phyloP scores from a whole-genome alignment of 208 protist species.

The Crithidia fasciculata region DNA sequence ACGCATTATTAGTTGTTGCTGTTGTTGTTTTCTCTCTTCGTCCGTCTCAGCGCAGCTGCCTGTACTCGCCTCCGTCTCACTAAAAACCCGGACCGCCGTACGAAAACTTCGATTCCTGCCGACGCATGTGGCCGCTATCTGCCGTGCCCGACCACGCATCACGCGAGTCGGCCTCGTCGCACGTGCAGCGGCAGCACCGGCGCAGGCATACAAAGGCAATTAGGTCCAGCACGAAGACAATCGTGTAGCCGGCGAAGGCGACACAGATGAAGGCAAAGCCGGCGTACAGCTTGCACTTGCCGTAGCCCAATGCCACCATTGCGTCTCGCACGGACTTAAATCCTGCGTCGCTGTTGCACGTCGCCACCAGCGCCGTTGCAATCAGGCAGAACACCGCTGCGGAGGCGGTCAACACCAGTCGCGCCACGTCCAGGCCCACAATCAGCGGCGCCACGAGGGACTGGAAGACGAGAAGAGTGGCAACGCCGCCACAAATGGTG shows the following conservation, averaged over 20 bases:
- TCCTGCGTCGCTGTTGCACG: not conserved
- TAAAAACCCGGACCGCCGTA: not conserved
- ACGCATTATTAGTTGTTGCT: not conserved
- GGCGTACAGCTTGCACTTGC: not conserved
- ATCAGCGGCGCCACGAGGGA: not conserved
- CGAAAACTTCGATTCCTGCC: not conserved
- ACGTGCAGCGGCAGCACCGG: not conserved
- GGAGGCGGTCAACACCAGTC: not conserved
- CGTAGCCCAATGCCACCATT: not conserved
- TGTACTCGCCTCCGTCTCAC: not conserved
- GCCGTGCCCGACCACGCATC: not conserved
- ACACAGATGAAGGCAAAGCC: constrained; percentile 1
- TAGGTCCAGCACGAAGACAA: not conserved
- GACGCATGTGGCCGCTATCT: not conserved
- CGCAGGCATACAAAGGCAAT: not conserved
- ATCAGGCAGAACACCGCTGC: not conserved
- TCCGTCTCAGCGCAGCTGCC: not conserved
- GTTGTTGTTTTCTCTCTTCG: not conserved
- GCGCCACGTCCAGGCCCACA: not conserved
- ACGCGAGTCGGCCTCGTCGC: not conserved
- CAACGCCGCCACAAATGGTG: not conserved
- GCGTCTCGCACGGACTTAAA: not conserved
- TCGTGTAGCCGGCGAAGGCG: not conserved
- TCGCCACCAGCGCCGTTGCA: not conserved
- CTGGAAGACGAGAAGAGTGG: not conserved